Percentiles rank a stretch among this genome's conserved stretches.
Evolutionary conservation across 2,329 filamentous ascomycete genomes (phyloP).

Genomic region (Ceratocystis cacaofunesta): DNA sequence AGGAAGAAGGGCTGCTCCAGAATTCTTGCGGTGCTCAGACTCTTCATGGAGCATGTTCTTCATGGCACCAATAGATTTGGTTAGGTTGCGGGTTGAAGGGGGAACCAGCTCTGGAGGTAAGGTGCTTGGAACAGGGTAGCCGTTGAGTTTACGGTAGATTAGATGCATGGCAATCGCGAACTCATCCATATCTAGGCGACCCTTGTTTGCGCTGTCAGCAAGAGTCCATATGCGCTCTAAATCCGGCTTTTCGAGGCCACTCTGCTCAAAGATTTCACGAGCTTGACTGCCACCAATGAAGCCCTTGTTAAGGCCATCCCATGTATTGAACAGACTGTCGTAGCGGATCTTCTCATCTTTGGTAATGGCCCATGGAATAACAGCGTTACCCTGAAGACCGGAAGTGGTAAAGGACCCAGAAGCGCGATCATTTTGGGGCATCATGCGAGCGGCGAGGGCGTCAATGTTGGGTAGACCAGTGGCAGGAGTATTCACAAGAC

Average conservation of each 20-base stretch:
- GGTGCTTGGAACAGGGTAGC: conserved; percentile 76
- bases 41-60: conserved; percentile 82
- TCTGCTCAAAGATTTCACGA: conserved; percentile 94
- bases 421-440: conserved; percentile 90
- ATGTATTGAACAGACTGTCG: conserved; percentile 84
- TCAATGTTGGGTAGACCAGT: conserved; percentile 88
- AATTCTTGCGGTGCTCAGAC: conserved; percentile 76
- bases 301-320: conserved; percentile 89
- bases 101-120: conserved; percentile 86
- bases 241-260: conserved; percentile 78
- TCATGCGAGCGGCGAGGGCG: conserved; percentile 81
- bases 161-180: conserved; percentile 98
- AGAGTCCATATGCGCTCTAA: conserved; percentile 90
- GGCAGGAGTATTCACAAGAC: conserved; percentile 86
- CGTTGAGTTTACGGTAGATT: conserved; percentile 93
- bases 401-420: conserved; percentile 67
- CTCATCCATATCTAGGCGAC: conserved; percentile 85
- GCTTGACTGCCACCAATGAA: conserved; percentile 84
- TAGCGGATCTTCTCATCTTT: conserved; percentile 98
- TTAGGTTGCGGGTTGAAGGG: conserved; percentile 85
- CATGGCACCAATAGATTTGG: conserved; percentile 80
- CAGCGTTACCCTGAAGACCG: conserved; percentile 82
- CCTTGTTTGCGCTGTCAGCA: conserved; percentile 85
- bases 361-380: conserved; percentile 95
- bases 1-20: conserved; percentile 77